A percentile compares a stretch with the other conserved stretches of the same genome.
phyloP scores from a whole-genome alignment of 2,329 filamentous ascomycete species.

The Aspergillus unguis region DNA sequence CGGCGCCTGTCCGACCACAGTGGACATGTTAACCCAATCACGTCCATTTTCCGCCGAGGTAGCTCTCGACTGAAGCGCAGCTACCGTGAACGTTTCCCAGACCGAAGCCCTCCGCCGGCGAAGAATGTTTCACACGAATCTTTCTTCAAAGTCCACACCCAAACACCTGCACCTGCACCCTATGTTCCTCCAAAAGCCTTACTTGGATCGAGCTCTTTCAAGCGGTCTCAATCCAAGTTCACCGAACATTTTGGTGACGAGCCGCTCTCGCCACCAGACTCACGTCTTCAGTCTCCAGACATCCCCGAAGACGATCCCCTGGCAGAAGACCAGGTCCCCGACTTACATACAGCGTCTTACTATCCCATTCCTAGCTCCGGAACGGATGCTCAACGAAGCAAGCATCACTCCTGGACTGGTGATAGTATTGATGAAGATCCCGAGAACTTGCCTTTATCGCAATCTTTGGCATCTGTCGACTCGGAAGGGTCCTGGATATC shows the following conservation, averaged over 20 bases:
- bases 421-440: conserved; percentile 50
- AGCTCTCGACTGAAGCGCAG: conserved; percentile 54
- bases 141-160: conserved; percentile 59
- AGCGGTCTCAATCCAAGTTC: conserved; percentile 85
- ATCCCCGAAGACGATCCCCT: conserved; percentile 38
- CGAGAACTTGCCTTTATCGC: conserved; percentile 58
- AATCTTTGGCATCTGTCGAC: conserved; percentile 89
- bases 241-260: conserved; percentile 86
- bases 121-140: conserved; percentile 90
- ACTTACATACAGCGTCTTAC: conserved; percentile 16
- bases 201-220: conserved; percentile 58
- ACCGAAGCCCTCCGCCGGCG: conserved; percentile 71
- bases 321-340: conserved; percentile 10
- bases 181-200: conserved; percentile 40
- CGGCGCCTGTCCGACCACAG: conserved; percentile 56
- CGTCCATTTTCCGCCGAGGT: conserved; percentile 71
- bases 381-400: conserved; percentile 27
- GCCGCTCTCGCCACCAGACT: conserved; percentile 79
- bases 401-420: conserved; percentile 35
- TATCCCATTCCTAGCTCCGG: conserved; percentile 26
- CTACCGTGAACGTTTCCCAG: conserved; percentile 49
- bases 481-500: conserved; percentile 96
- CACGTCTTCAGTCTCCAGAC: conserved; percentile 74
- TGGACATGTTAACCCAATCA: conserved; percentile 54
- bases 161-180: conserved; percentile 45